Conservation (phyloP, 1,284 basidiomycete genomes). For the Ganoderma lingzhi region DNA sequence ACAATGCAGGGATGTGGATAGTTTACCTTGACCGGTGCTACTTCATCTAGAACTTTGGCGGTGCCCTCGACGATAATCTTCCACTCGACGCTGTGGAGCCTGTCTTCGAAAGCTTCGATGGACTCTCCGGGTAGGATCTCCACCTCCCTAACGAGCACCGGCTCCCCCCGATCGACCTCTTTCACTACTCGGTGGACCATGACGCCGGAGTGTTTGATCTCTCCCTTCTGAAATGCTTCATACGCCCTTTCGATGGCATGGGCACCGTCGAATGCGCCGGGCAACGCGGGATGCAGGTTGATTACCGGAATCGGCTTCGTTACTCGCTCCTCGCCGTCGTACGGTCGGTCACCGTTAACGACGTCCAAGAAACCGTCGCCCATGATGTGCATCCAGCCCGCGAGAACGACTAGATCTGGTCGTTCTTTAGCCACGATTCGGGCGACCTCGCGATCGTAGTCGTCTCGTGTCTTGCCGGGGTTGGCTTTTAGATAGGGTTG, state of each 20-base stretch:
- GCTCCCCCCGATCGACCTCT: constrained; percentile 93
- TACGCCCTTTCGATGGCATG: constrained; percentile 91
- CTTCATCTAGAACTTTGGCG: constrained; percentile 65
- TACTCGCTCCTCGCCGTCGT: constrained; percentile 43
- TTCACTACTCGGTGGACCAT: constrained; percentile 97
- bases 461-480: constrained; percentile 77
- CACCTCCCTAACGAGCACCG: constrained; percentile 84
- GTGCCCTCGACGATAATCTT: constrained; percentile 91
- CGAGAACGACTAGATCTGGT: constrained; percentile 92
- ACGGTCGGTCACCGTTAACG: constrained; percentile 49
- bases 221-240: constrained; percentile 87
- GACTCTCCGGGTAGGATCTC: constrained; percentile 79
- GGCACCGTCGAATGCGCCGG: constrained; percentile 94
- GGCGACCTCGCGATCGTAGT: constrained; percentile 91
- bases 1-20: too few species aligned
- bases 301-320: constrained; percentile 81
- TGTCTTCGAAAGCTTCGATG: constrained; percentile 78
- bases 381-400: constrained; percentile 98
- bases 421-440: constrained; percentile 65
- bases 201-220: constrained; percentile 81
- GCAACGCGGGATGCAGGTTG: constrained; percentile 96
- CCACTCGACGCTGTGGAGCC: constrained; percentile 90
- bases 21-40: constrained; percentile 32
- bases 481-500: constrained; percentile 86
- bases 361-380: constrained; percentile 62